Base-by-base conservation (phyloP, 768 basidiomycete species). In the Chalciporus pseudorubinellus region DNA sequence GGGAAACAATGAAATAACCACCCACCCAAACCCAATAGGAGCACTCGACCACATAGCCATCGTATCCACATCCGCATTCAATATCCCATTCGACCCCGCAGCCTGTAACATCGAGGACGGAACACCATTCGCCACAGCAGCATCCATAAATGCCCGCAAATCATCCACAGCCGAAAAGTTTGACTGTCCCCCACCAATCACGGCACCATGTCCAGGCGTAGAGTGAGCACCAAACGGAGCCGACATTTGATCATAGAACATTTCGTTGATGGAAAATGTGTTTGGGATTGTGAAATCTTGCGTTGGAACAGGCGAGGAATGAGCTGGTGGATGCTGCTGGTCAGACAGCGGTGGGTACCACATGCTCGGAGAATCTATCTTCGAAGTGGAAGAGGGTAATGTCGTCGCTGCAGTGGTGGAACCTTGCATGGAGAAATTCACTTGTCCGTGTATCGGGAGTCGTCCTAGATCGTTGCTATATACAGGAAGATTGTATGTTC, bases 1-100 rank as follows among this genome's bases (percentile, higher is more conserved):
- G 7, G 24, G 24, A 24, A 24, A 24, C 28, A 16, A 29, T 21
- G n/a, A 38, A 43, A 40, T 39, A n/a, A 40, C 5, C 3, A 72
- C 82, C 58, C 59, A 86, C 85, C 82, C 81, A 48, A 83, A 83
- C 18, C 77, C 76, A 12, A 75, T 74, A 13, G 83, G 82, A 20
- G 82, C 80, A 45, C 70, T 74, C 11, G 81, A 80, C 84, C 83
- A 87, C 78, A 84, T 81, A 13, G 74, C 72, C 57, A 84, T 74
- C 40, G 77, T 77, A 49, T 80, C 78, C 48, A 70, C 67, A 56
- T 83, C 77, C 63, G 77, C 67, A 29, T 53, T 51, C 29, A 52
- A 38, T 48, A 53, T 52, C 26, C 31, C 48, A 9, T 44, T 39
- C 14, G 44, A 3, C 11, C 31, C 31, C 11, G n/a, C n/a, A n/a